Evolutionary conservation across 1,284 basidiomycete genomes (phyloP).

Genomic region (Trametes pubescens): DNA sequence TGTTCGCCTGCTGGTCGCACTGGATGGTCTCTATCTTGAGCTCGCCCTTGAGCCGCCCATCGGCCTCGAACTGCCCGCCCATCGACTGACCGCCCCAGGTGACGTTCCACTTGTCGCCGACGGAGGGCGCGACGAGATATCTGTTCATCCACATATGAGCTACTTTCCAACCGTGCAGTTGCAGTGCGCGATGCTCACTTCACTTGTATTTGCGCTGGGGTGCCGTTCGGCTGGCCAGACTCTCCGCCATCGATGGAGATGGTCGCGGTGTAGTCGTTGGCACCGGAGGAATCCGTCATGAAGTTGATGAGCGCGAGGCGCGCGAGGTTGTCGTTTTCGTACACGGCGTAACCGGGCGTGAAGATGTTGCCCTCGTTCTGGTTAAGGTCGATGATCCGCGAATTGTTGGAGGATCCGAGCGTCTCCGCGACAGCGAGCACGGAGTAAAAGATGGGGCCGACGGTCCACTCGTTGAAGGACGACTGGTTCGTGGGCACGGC

Average conservation of each 20-base stretch:
- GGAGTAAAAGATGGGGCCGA: constrained; percentile 76
- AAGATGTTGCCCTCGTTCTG: constrained; percentile 57
- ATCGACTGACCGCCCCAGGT: constrained; percentile 81
- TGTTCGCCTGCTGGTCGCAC: constrained; percentile 58
- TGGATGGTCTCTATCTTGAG: constrained; percentile 58
- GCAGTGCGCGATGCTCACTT: constrained; percentile 51
- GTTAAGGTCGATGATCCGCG: constrained; percentile 67
- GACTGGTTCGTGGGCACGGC: constrained; percentile 70
- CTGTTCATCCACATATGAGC: constrained; percentile 40
- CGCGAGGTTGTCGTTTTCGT: constrained; percentile 64
- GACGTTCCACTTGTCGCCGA: constrained; percentile 72
- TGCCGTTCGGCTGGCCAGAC: constrained; percentile 45
- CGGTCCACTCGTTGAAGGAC: constrained; percentile 64
- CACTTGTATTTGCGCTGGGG: constrained; percentile 57
- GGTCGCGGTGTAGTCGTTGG: constrained; percentile 57
- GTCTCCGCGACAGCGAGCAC: constrained; percentile 73
- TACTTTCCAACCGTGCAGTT: neutral
- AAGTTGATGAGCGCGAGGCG: constrained; percentile 77
- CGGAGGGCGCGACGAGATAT: constrained; percentile 59
- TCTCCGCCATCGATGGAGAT: constrained; percentile 55
- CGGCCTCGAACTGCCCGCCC: constrained; percentile 65
- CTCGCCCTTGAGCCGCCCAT: constrained; percentile 65
- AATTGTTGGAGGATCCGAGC: constrained; percentile 64
- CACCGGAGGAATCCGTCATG: constrained; percentile 60
- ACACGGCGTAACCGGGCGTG: constrained; percentile 79